Conservation (phyloP, 2,329 filamentous ascomycete species). For the Drechslerella coelobrocha region DNA sequence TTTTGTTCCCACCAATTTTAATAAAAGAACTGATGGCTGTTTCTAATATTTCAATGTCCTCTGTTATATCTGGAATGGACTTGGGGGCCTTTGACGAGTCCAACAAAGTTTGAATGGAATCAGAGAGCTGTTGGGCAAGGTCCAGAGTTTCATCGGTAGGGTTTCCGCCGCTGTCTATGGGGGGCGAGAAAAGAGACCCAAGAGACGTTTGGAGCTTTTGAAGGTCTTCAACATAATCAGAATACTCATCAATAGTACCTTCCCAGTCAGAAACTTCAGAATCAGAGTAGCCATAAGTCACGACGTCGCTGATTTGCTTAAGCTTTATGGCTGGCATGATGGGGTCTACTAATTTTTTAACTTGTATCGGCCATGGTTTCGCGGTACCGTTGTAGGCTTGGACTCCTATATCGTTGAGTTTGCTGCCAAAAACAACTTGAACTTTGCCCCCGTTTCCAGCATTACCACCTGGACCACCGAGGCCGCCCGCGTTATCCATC, state of each 20-base stretch:
- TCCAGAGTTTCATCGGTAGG: not conserved
- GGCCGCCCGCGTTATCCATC: not conserved
- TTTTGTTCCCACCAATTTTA: not conserved
- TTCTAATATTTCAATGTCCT: not conserved
- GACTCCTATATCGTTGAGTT: not conserved
- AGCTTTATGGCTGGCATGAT: not conserved
- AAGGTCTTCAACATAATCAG: not conserved
- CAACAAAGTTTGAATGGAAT: not conserved
- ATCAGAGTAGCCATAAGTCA: not conserved
- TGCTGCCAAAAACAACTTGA: not conserved
- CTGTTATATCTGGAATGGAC: not conserved
- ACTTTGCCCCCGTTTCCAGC: not conserved
- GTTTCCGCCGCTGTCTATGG: not conserved
- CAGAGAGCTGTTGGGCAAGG: not conserved
- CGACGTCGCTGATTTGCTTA: not conserved
- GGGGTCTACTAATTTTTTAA: not conserved
- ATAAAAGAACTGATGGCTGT: not conserved
- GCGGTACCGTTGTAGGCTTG: not conserved
- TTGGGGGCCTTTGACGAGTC: not conserved
- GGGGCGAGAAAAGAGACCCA: not conserved
- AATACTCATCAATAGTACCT: not conserved
- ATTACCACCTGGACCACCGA: not conserved
- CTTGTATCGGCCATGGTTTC: not conserved
- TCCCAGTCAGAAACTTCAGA: not conserved
- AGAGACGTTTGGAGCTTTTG: not conserved